These are phyloP conservation scores for Asclepias syriaca DNA, from an alignment of 257 asterid genomes.

Conservation along the genomic window DNA sequence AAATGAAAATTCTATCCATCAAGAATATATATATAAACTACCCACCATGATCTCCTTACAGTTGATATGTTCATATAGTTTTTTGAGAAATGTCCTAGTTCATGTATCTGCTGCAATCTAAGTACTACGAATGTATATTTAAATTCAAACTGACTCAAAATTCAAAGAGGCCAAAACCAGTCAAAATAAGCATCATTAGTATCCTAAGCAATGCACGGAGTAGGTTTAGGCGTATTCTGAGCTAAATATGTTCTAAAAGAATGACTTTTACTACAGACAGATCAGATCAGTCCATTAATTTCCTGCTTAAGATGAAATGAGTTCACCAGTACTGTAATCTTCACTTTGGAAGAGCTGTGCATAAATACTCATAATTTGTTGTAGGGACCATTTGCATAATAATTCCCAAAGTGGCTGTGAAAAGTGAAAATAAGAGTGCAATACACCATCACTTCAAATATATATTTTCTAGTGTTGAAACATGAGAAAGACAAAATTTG, in stretches of 20 bases:
- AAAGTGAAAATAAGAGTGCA: not conserved
- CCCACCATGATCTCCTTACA: not conserved
- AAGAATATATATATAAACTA: not conserved
- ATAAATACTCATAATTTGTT: not conserved
- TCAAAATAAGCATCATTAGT: not conserved
- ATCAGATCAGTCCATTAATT: not conserved
- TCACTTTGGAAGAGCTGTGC: too few species aligned
- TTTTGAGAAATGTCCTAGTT: not conserved
- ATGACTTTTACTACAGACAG: not conserved
- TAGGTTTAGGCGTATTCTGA: not conserved
- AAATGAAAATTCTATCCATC: conserved; percentile 14
- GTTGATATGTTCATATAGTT: not conserved
- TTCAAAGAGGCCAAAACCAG: not conserved
- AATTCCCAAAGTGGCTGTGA: not conserved
- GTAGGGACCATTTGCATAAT: not conserved
- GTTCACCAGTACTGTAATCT: too few species aligned
- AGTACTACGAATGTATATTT: not conserved
- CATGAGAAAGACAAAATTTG: not conserved
- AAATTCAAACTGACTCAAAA: not conserved
- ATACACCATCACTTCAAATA: not conserved
- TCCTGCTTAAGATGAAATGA: not conserved
- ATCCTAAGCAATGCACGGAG: not conserved
- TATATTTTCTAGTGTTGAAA: not conserved
- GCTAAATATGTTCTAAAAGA: not conserved
- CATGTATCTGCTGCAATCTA: not conserved